Conservation (phyloP, 202 grass and related monocot genomes). For the Cymbopogon flexuosus region DNA sequence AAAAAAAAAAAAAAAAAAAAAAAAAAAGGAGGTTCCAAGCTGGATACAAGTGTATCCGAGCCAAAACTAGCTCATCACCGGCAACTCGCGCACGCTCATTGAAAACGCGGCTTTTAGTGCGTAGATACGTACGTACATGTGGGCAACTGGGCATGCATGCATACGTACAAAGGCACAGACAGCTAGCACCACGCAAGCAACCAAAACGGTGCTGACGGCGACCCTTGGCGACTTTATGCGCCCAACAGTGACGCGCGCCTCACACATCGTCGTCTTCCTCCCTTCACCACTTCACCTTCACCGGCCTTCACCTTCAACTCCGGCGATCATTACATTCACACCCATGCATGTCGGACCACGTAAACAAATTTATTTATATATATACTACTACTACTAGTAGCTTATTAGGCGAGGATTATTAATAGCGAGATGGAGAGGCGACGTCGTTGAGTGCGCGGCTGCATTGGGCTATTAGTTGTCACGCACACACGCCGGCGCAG, state of each 20-base stretch:
- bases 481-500: not conserved
- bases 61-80: not conserved
- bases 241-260: not conserved
- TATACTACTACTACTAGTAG: not conserved
- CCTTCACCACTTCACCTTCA: not conserved
- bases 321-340: not conserved
- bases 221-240: slow-evolving; percentile 19
- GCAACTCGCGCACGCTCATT: not conserved
- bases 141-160: slow-evolving; percentile 22
- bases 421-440: not conserved
- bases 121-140: slow-evolving; percentile 12
- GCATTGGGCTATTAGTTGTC: not conserved
- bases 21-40: not conserved
- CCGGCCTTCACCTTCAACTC: no score
- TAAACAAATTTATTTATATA: not conserved
- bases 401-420: not conserved
- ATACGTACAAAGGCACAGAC: slow-evolving; percentile 25
- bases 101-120: slow-evolving; percentile 4
- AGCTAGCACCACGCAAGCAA: slow-evolving; percentile 10
- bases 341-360: slow-evolving; percentile 3
- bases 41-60: not conserved
- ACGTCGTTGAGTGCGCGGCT: not conserved
- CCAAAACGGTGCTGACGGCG: not conserved
- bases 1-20: no score
- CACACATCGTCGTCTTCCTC: not conserved